These are phyloP conservation scores for Geranomyces michiganensis DNA, from an alignment of 192 early-diverging fungal species.

Conservation along the genomic window DNA sequence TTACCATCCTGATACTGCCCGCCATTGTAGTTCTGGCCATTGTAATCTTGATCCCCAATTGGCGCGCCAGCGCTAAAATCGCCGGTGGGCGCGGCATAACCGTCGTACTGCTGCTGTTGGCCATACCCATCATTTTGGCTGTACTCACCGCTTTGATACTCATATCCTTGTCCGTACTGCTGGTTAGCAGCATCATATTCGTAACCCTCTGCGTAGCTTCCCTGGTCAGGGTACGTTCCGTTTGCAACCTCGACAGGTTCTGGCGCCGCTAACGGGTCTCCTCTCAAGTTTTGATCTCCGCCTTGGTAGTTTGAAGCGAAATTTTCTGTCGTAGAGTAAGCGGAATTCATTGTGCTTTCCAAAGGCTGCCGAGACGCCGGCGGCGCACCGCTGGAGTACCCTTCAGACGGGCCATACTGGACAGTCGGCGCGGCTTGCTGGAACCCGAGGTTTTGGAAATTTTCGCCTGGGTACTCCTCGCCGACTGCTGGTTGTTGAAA, in stretches of 20 bases:
- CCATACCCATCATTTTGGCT: background rate
- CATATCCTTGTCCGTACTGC: constrained; percentile 13
- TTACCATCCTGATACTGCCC: background rate
- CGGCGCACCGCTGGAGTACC: background rate
- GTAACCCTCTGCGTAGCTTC: background rate
- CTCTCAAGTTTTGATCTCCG: too few species aligned
- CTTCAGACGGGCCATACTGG: background rate
- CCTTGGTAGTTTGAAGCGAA: too few species aligned
- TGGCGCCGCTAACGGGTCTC: too few species aligned
- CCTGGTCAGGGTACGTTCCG: background rate
- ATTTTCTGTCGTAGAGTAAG: too few species aligned
- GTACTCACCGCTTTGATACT: background rate
- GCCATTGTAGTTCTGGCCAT: background rate
- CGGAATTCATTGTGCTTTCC: too few species aligned
- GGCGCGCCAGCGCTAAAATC: background rate
- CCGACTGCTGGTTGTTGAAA: background rate
- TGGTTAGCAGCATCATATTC: background rate
- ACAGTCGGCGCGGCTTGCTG: background rate
- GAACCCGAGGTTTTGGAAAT: background rate
- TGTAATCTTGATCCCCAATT: background rate
- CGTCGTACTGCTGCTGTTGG: background rate
- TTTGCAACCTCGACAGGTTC: too few species aligned
- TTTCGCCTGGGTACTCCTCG: background rate
- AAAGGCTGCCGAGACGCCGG: too few species aligned
- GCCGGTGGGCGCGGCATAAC: background rate